phyloP scores from a whole-genome alignment of 495 filamentous ascomycete genomes.

The Penicillium bialowiezense region DNA sequence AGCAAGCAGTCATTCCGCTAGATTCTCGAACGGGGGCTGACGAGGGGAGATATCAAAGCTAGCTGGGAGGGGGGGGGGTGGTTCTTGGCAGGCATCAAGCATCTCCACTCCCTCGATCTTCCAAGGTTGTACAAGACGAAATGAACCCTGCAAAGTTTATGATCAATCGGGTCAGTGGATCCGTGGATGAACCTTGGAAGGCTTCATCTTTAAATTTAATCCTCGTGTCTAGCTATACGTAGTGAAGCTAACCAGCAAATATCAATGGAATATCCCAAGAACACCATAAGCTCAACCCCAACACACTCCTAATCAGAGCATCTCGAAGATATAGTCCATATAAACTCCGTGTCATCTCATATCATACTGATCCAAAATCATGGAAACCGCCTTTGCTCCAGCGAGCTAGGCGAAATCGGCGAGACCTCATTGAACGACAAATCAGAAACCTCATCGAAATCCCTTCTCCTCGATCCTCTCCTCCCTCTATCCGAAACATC shows the following conservation, averaged over 20 bases:
- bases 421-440: slow-evolving; percentile 32
- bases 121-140: no score
- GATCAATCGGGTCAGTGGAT: no score
- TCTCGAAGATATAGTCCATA: neutral
- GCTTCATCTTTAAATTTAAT: no score
- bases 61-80: no score
- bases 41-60: no score
- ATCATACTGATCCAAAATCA: neutral
- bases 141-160: no score
- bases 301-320: neutral
- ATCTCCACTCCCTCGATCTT: no score
- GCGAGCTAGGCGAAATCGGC: neutral
- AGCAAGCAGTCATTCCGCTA: no score
- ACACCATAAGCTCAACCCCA: neutral
- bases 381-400: neutral
- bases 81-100: no score
- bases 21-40: no score
- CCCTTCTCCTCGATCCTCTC: slow-evolving; percentile 4
- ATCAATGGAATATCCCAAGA: neutral
- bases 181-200: no score
- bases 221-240: neutral
- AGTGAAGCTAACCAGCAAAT: neutral
- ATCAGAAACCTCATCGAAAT: slow-evolving; percentile 35
- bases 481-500: slow-evolving; percentile 20
- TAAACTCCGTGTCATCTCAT: neutral